Evolutionary conservation across 2,329 filamentous ascomycete species (phyloP), one percentile per base, ranked within the genome.

Genomic region (Diaporthe sp.): DNA sequence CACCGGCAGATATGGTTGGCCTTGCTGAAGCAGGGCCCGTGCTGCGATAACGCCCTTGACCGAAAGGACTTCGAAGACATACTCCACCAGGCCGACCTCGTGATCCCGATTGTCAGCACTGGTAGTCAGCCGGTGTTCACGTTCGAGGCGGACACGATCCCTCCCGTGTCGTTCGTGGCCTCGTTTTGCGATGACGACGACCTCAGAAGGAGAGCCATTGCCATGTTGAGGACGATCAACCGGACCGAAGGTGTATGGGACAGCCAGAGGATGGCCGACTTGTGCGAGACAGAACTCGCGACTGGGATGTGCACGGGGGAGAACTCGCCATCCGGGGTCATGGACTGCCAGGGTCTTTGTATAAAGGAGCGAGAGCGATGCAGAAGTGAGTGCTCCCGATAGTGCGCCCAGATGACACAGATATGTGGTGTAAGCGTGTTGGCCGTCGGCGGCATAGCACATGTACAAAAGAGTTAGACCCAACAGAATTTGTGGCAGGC

Each of bases 201-300:
- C 28, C 44, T 67, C 19, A 34, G 44, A 22, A 37, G 25, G 28
- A 67, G 62, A n/a, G 62, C 44, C 1, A 67, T 67, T 51, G 62
- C 62, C 28, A 67, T 67, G 62, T 15, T 67, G 62, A 67, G 44
- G 4, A 37, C 42, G 10, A 67, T 67, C 5, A 67, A 67, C 13
- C 44, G 62, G 5, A 67, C 28, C 44, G 62, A 67, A 9, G 62
- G 62, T 10, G 42, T 44, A 17, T 67, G 62, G 62, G 62, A 67
- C 15, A 67, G 62, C 62, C 42, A 67, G 8, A 67, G 62, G 31
- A 49, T 67, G 62, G 62, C 62, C n/a, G 62, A 51, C 15, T 15
- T 67, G 44, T 51, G 28, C 62, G 62, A 67, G 44, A 5, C 31
- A 19, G 62, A 67, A 37, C 62, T 67, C 44, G 42, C 17, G 2